Evolutionary conservation across 202 grass and related monocot genomes (phyloP).

Genomic region (Cymbopogon flexuosus): DNA sequence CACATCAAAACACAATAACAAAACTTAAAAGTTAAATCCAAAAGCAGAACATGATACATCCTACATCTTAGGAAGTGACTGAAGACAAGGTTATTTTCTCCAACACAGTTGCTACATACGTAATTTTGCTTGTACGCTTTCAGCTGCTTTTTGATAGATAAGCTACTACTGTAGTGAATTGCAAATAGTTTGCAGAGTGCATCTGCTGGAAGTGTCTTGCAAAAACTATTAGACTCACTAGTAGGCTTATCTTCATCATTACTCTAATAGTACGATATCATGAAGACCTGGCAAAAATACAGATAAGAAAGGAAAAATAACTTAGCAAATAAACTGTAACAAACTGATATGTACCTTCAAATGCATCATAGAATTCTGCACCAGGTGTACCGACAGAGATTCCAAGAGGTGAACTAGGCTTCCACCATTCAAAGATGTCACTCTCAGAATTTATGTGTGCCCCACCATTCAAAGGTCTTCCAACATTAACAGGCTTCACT

Average conservation of each 20-base stretch:
- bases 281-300: not conserved
- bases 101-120: not conserved
- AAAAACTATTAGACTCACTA: not conserved
- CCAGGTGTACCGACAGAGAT: constrained; percentile 44
- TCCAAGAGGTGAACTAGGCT: constrained; percentile 42
- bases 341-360: constrained; percentile 60
- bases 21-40: not conserved
- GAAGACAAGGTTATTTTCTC: not conserved
- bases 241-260: not conserved
- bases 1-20: not conserved
- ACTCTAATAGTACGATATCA: not conserved
- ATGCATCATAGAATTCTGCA: constrained; percentile 79
- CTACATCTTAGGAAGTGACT: not conserved
- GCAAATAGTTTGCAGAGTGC: not conserved
- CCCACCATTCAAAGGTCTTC: constrained; percentile 21
- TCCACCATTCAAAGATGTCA: constrained; percentile 58
- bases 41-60: not conserved
- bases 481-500: constrained; percentile 31
- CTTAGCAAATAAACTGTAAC: not conserved
- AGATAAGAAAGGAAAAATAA: not conserved
- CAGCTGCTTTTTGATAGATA: not conserved
- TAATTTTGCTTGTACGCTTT: not conserved
- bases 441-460: constrained; percentile 16
- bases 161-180: not conserved
- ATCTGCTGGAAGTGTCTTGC: not conserved